A percentile compares a stretch with the other conserved stretches of the same genome.
Conservation (phyloP, 2,329 filamentous ascomycete species). For the Dactylellina leptospora region DNA sequence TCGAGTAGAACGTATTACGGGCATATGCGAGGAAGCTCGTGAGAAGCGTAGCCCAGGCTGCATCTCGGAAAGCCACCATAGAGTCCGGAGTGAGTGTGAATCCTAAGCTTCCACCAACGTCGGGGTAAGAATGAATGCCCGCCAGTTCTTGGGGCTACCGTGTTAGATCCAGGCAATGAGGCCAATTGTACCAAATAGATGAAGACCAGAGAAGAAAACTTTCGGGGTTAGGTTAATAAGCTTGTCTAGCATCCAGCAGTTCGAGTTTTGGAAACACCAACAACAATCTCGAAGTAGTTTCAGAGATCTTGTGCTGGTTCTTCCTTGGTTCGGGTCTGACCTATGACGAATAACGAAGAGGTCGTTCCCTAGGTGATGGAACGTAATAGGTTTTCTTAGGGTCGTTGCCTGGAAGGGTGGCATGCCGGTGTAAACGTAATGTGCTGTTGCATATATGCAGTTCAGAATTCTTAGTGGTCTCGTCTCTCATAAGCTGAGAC, state of each 20-base stretch:
- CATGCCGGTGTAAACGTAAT: conserved; percentile 3
- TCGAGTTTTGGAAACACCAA: conserved; percentile 68
- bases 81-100: conserved; percentile 60
- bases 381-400: conserved; percentile 77
- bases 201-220: background rate
- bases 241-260: background rate
- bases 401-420: background rate
- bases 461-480: no score
- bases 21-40: conserved; percentile 65
- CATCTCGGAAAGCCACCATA: conserved; percentile 60
- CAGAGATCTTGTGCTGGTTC: conserved; percentile 69
- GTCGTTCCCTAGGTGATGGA: conserved; percentile 82
- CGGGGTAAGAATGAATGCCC: conserved; percentile 60
- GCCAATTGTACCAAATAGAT: conserved; percentile 65
- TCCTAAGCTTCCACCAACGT: conserved; percentile 46
- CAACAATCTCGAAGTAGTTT: conserved; percentile 67
- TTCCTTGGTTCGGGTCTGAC: conserved; percentile 39
- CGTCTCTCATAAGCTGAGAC: no score
- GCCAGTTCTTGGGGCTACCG: conserved; percentile 69
- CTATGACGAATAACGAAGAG: background rate
- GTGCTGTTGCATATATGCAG: background rate
- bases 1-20: conserved; percentile 67
- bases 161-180: conserved; percentile 81
- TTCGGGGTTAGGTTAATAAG: background rate
- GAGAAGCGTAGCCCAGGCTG: conserved; percentile 62